Base-by-base conservation (phyloP, 192 early-diverging fungal genomes). In the Linderina pennispora region DNA sequence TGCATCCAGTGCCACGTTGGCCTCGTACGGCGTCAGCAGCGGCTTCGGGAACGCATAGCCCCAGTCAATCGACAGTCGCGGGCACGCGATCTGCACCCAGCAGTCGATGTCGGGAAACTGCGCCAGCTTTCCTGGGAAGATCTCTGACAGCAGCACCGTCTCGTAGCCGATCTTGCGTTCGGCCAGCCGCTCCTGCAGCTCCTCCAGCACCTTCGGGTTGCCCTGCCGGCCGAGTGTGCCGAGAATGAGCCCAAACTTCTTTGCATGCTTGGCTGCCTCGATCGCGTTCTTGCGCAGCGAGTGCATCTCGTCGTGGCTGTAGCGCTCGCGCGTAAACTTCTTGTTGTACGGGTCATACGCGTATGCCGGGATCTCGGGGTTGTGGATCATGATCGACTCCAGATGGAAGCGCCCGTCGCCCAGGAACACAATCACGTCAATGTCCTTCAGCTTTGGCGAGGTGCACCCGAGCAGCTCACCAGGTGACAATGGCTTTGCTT, bases 321-420 rank as follows among this genome's bases (percentile, higher is more conserved):
- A 99, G 13, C 80, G 69, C 53, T 99, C 97, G 6, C 88, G 74
- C 6, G 97, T 97, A 46, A 97, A 90, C 45, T 77, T 80, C 50
- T 94, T 93, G 26, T 77, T 76, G 49, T 95, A 99, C 6, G 97
- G 97, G 58, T 99, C 92, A 68, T 99, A 91, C 45, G 89, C 83
- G 65, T 87, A 97, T 10, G 92, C 89, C 16, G 88, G 82, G 37
- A 99, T 53, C 0, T 77, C 64, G 1, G 94, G 94, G 54, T 99
- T 99, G 45, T 90, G 86, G 38, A 99, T 97, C 97, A 99, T 97
- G 47, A 97, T 94, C 16, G 94, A 88, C 65, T 99, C 97, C 21
- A 99, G 74, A 75, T 99, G 97, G 65, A 99, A 99, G 31, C 94
- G 76, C 2, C 97, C 97, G 51, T 99, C 97, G 23, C 93, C 97